phyloP scores from a whole-genome alignment of 345 rosid genomes.

The Rhizophora mangle region DNA sequence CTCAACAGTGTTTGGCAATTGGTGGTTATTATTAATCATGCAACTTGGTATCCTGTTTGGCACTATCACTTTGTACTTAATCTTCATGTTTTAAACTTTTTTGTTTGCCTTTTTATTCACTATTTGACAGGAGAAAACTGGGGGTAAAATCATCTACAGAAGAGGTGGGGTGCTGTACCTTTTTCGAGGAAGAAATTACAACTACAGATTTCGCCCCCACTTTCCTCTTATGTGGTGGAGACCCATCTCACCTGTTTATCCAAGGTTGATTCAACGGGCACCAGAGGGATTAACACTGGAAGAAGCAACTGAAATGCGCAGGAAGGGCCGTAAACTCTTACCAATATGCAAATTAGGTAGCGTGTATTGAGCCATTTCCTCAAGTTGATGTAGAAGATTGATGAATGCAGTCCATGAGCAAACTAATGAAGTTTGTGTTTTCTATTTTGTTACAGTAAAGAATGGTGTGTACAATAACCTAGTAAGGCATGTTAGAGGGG shows the following conservation, averaged over 20 bases:
- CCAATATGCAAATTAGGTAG: slow-evolving; percentile 87
- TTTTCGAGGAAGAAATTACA: slow-evolving; percentile 90
- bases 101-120: neutral
- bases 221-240: slow-evolving; percentile 96
- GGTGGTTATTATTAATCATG: neutral
- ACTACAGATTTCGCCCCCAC: slow-evolving; percentile 66
- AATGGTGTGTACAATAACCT: slow-evolving; percentile 80
- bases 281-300: slow-evolving; percentile 69
- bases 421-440: slow-evolving; percentile 11
- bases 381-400: neutral
- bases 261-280: slow-evolving; percentile 57
- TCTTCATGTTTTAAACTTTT: neutral
- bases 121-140: slow-evolving; percentile 70
- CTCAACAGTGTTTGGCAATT: too few species aligned
- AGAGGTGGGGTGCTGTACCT: slow-evolving; percentile 74
- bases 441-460: slow-evolving; percentile 50
- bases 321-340: slow-evolving; percentile 62
- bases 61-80: neutral
- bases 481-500: slow-evolving; percentile 64
- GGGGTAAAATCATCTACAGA: slow-evolving; percentile 80
- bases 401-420: neutral
- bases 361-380: neutral
- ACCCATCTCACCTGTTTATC: slow-evolving; percentile 75
- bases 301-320: slow-evolving; percentile 77
- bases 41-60: neutral